Evolutionary conservation across 1,284 basidiomycete species (phyloP), one percentile per base, ranked within the genome.

Genomic region (Ganoderma sinense): DNA sequence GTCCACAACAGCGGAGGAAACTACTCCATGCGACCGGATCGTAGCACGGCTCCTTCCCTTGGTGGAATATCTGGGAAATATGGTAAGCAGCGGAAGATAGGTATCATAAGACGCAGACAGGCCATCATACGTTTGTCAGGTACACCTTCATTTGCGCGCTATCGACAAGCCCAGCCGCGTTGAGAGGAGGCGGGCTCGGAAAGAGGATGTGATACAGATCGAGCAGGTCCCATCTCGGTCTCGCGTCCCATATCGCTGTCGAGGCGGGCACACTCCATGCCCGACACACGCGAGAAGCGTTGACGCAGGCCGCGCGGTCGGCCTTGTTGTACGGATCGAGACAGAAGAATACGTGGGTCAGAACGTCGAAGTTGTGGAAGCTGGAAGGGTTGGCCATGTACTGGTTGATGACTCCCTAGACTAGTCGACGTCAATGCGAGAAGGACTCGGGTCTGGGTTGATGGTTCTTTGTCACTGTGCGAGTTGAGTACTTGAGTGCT

Each of bases 1-100:
- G 56, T 10, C 56, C 56, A 10, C 56, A 59, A 33, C 56, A 59
- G n/a, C 36, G 56, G 20, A 59, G 36, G 56, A 59, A 59, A 33
- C 56, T 59, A n/a, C 33, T 33, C 56, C 36, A 59, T 36, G 56
- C 56, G 7, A 59, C 33, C 4, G 56, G 56, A 33, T 59, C 36
- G 33, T 59, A 39, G 4, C 18, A 36, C 33, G 56, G 56, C n/a
- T 39, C 56, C 36, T 36, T 59, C 56, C 56, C 56, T 20, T 59
- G 31, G n/a, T 20, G 20, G n/a, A 59, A 33, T 6, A 36, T 33
- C 56, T 59, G 31, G 11, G n/a, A 11, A 20, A 33, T 3, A 33
- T n/a, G 8, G 13, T n/a, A 39, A 59, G 56, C 33, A 39, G 20
- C 31, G 10, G n/a, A 59, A n/a, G n/a, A 36, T 23, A 6, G 39